phyloP scores from a whole-genome alignment of 2,329 filamentous ascomycete genomes.

The Cladobotryum protrusum region DNA sequence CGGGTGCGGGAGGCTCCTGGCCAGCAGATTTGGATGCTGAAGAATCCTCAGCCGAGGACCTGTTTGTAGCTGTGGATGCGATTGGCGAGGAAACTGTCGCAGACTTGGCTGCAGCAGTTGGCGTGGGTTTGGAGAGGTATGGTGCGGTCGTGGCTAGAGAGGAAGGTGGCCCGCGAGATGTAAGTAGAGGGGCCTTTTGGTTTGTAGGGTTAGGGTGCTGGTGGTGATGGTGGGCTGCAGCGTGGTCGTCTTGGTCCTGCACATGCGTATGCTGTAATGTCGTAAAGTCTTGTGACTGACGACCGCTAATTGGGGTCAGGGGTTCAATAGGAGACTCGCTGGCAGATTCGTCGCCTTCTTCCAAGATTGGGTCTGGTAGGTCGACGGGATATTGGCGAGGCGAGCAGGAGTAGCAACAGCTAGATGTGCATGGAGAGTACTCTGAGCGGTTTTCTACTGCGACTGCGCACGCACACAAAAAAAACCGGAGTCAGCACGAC shows the following conservation, averaged over 20 bases:
- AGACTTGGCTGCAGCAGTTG: background rate
- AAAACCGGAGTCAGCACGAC: background rate
- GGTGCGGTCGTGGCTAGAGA: background rate
- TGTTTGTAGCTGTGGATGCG: background rate
- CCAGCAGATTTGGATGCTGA: conserved; percentile 19
- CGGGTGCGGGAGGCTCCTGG: conserved; percentile 17
- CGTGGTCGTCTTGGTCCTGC: conserved; percentile 23
- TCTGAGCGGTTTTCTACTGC: conserved; percentile 5
- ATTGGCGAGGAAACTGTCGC: background rate
- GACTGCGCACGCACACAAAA: background rate
- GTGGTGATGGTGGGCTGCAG: conserved; percentile 10
- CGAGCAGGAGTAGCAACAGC: conserved; percentile 32
- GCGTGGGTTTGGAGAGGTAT: no score
- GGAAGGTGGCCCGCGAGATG: background rate
- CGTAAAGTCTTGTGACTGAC: conserved; percentile 49
- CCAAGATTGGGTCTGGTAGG: conserved; percentile 45
- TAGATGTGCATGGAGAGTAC: conserved; percentile 1
- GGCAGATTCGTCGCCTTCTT: conserved; percentile 54
- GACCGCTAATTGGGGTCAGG: conserved; percentile 54
- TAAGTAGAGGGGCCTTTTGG: conserved; percentile 12
- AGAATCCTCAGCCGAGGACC: conserved; percentile 5
- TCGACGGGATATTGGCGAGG: conserved; percentile 45
- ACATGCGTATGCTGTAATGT: conserved; percentile 27
- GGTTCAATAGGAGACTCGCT: conserved; percentile 56
- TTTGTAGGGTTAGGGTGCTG: conserved; percentile 6